A percentile compares a stretch with the other conserved stretches of the same genome.
Conservation (phyloP, 805 yeast genomes). For the Yarrowia porcina region DNA sequence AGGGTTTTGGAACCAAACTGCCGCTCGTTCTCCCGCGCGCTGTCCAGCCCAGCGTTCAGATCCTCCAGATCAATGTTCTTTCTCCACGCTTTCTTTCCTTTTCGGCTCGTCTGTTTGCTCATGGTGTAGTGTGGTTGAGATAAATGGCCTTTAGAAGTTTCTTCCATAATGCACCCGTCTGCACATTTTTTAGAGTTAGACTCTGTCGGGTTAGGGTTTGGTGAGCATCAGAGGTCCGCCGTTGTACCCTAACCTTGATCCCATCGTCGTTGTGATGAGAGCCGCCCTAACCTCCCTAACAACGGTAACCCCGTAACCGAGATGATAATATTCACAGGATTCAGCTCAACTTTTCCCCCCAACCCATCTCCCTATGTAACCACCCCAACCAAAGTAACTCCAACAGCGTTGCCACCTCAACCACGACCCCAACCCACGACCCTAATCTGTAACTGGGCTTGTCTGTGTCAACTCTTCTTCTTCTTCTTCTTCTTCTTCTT, state of each 20-base stretch:
- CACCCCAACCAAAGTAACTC: no score
- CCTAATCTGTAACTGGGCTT: no score
- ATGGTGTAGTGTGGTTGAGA: neutral
- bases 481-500: neutral
- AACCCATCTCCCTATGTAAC: no score
- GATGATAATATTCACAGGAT: no score
- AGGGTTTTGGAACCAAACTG: constrained; percentile 35
- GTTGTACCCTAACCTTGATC: no score
- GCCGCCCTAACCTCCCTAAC: no score
- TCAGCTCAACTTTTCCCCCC: no score
- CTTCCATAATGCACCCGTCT: constrained; percentile 2
- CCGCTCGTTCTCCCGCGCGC: constrained; percentile 56
- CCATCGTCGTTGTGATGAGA: no score
- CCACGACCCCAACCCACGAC: no score
- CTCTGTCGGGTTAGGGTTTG: neutral
- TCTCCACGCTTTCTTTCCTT: constrained; percentile 91
- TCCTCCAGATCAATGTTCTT: constrained; percentile 86
- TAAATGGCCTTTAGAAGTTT: neutral
- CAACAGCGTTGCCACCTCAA: no score
- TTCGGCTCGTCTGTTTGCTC: constrained; percentile 44
- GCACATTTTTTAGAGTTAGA: constrained; percentile 19
- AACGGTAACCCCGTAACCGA: no score
- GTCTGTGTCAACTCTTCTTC: neutral
- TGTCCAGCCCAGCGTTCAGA: constrained; percentile 66
- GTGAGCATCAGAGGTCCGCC: no score